Conservation (phyloP, 208 protist species). For the Crithidia brevicula region DNA sequence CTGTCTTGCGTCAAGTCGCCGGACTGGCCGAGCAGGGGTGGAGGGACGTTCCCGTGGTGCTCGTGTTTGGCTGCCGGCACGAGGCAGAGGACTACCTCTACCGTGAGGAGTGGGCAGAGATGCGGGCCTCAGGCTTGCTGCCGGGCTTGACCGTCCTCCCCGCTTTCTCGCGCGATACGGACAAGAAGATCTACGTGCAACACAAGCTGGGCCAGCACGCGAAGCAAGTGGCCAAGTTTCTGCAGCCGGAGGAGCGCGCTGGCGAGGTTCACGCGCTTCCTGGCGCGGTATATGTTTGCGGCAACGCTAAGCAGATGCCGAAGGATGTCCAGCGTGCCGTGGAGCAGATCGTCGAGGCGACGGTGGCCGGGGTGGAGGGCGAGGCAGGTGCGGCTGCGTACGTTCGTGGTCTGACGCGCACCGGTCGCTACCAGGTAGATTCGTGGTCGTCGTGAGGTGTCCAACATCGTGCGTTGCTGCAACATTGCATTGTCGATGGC, state of each 20-base stretch:
- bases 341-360: slow-evolving; percentile 56
- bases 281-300: slow-evolving; percentile 71
- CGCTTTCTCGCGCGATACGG: slow-evolving; percentile 83
- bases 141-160: slow-evolving; percentile 63
- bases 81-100: slow-evolving; percentile 81
- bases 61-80: slow-evolving; percentile 84
- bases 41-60: slow-evolving; percentile 60
- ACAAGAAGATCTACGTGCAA: slow-evolving; percentile 88
- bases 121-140: slow-evolving; percentile 32
- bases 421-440: slow-evolving; percentile 79
- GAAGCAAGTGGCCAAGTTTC: slow-evolving; percentile 45
- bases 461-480: too few relatives aligned
- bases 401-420: slow-evolving; percentile 40
- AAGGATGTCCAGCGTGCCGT: slow-evolving; percentile 69
- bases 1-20: slow-evolving; percentile 71
- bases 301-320: slow-evolving; percentile 89
- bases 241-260: slow-evolving; percentile 33
- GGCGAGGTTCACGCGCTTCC: slow-evolving; percentile 20
- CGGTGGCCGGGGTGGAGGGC: slow-evolving; percentile 47
- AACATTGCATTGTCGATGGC: background rate
- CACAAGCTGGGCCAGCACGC: slow-evolving; percentile 80
- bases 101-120: slow-evolving; percentile 58
- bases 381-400: slow-evolving; percentile 39
- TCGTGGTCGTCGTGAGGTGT: slow-evolving; percentile 79
- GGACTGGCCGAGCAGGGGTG: slow-evolving; percentile 31